Conservation (phyloP, 495 filamentous ascomycete genomes). For the Daldinia vernicosa region DNA sequence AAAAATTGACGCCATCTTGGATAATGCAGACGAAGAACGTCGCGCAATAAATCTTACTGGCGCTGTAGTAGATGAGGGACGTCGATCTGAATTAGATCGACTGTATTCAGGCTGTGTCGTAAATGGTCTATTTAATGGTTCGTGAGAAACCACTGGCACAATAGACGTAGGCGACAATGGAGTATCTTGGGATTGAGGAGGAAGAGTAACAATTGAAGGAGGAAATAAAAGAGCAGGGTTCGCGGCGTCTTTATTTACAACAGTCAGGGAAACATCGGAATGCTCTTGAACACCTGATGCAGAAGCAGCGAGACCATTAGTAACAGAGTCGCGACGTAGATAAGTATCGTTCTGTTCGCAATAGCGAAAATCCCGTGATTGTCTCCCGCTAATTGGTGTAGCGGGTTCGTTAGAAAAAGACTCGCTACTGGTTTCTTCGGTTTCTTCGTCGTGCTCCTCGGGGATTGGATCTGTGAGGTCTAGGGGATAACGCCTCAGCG, state of each 20-base stretch:
- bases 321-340: conserved; percentile 47
- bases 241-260: conserved; percentile 33
- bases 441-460: conserved; percentile 56
- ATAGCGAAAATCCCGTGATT: conserved; percentile 59
- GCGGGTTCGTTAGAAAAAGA: conserved; percentile 56
- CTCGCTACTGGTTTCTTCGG: conserved; percentile 54
- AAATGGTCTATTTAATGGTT: conserved; percentile 50
- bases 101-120: conserved; percentile 45
- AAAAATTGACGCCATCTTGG: conserved; percentile 41
- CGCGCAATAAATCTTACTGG: conserved; percentile 17
- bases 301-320: conserved; percentile 35
- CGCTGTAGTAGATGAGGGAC: conserved; percentile 25
- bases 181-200: conserved; percentile 21
- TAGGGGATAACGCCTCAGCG: conserved; percentile 52
- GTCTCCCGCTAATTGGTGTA: conserved; percentile 60
- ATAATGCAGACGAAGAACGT: conserved; percentile 41
- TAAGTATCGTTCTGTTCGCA: conserved; percentile 53
- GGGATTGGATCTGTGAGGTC: conserved; percentile 55
- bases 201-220: conserved; percentile 27
- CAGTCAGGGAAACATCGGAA: conserved; percentile 37
- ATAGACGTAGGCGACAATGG: conserved; percentile 42
- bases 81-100: conserved; percentile 39
- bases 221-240: conserved; percentile 29
- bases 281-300: conserved; percentile 35
- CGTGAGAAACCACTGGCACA: conserved; percentile 29